These are phyloP conservation scores for Brassica rapa DNA, from an alignment of 345 rosid genomes.

Conservation along the genomic window DNA sequence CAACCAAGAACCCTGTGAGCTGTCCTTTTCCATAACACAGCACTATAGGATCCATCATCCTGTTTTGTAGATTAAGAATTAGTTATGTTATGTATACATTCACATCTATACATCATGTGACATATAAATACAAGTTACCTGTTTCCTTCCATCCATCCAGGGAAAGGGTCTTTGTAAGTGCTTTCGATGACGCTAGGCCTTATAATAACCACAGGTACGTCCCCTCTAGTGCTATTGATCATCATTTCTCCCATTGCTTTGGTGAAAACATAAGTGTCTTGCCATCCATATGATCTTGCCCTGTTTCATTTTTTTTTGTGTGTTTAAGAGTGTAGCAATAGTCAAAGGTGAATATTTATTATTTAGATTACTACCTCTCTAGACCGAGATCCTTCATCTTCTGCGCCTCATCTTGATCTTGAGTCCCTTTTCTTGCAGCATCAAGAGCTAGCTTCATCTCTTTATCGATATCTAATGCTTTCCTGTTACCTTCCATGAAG, in stretches of 20 bases:
- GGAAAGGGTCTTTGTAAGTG: slow-evolving; percentile 87
- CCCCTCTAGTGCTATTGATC: slow-evolving; percentile 70
- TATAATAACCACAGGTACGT: slow-evolving; percentile 78
- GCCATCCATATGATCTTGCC: slow-evolving; percentile 92
- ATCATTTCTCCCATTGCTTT: slow-evolving; percentile 99
- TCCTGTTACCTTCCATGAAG: slow-evolving; percentile 39
- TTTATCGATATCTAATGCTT: slow-evolving; percentile 56
- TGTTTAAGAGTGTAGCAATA: neutral
- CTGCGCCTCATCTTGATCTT: slow-evolving; percentile 50
- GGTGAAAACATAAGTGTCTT: slow-evolving; percentile 87
- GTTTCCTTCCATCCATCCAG: slow-evolving; percentile 99
- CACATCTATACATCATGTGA: neutral
- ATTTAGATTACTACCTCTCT: slow-evolving; percentile 54
- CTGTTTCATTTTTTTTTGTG: slow-evolving; percentile 36
- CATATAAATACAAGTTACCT: slow-evolving; percentile 46
- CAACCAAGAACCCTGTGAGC: slow-evolving; percentile 79
- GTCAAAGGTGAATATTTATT: neutral
- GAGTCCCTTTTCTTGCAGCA: slow-evolving; percentile 40
- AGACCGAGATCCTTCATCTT: slow-evolving; percentile 82
- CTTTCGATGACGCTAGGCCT: slow-evolving; percentile 91
- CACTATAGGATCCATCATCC: slow-evolving; percentile 99
- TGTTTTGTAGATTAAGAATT: slow-evolving; percentile 30
- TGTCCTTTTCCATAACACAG: slow-evolving; percentile 91
- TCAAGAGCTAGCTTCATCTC: slow-evolving; percentile 64
- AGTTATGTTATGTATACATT: slow-evolving; percentile 2